Conservation (phyloP, 345 rosid species). For the Populus deltoides region DNA sequence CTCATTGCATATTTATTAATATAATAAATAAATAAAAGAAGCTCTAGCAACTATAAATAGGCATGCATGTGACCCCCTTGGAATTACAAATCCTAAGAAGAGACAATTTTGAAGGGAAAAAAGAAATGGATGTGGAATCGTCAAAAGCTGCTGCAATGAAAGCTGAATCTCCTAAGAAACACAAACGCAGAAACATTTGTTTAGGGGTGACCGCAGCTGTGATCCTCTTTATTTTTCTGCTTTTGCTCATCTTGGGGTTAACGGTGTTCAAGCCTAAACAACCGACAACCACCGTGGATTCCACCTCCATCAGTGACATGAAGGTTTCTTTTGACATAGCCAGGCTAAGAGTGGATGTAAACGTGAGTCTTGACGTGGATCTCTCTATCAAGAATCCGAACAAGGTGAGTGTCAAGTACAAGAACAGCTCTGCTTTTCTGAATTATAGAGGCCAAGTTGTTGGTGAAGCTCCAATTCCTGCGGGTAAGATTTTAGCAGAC, state of each 20-base stretch:
- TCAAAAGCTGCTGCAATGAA: not conserved
- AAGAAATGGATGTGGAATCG: slow-evolving; percentile 1
- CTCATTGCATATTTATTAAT: too few species aligned
- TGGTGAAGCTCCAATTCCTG: slow-evolving; percentile 72
- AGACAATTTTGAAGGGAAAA: not conserved
- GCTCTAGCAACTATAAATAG: not conserved
- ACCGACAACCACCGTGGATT: slow-evolving; percentile 43
- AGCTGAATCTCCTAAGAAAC: slow-evolving; percentile 12
- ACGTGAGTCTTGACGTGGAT: slow-evolving; percentile 48
- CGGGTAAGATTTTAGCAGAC: slow-evolving; percentile 44
- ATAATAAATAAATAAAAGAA: too few species aligned
- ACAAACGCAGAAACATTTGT: slow-evolving; percentile 39
- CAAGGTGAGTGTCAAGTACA: slow-evolving; percentile 59
- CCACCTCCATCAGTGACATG: slow-evolving; percentile 40
- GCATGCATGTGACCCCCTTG: not conserved
- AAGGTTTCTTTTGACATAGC: slow-evolving; percentile 24
- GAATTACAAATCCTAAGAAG: not conserved
- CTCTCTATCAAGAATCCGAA: slow-evolving; percentile 65
- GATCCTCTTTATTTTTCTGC: slow-evolving; percentile 29
- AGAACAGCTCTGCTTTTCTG: slow-evolving; percentile 38
- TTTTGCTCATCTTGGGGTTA: slow-evolving; percentile 49
- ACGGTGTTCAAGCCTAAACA: slow-evolving; percentile 76
- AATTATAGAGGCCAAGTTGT: slow-evolving; percentile 56
- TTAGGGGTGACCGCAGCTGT: slow-evolving; percentile 25
- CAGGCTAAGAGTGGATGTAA: slow-evolving; percentile 33